Evolutionary conservation across 352 stramenopile genomes (phyloP), one percentile per base, ranked within the genome.

Genomic region (Pythium utonaiense): DNA sequence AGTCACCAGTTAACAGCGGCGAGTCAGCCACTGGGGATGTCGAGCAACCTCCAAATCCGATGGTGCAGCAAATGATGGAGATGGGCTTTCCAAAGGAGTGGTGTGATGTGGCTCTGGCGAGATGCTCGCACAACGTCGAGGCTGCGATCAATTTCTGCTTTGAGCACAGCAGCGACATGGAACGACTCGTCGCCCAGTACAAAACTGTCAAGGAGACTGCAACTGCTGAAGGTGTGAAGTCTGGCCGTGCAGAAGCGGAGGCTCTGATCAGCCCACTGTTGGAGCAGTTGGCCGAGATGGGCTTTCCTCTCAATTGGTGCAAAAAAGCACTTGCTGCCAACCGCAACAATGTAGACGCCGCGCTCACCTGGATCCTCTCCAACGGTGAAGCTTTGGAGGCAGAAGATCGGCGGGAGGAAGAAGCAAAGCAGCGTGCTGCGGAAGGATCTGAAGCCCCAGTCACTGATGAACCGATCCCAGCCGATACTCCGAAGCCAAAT

Each of bases 11-110:
- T 19, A 81, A 77, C n/a, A 63, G 33, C 19, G 74, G 77, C 21
- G 41, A 53, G 53, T 61, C 78, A 24, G 34, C 33, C 30, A 51
- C 62, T n/a, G 64, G 69, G 53, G 47, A 66, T 10, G 66, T 75
- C 14, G 73, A 69, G 14, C 25, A 55, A 16, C 63, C 71, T 13
- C 71, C 78, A 3, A 84, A 80, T 14, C 77, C 83, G 28, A 88
- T 94, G 73, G 83, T 93, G 14, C 86, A 94, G 61, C 86, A 96
- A 65, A 96, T 97, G 89, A 95, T 97, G 88, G 89, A 97, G 53
- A 97, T 97, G 86, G 89, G 89, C 25, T 96, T 97, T 51, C 87
- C 89, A 10, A 93, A 93, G 55, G 88, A 96, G 57, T 96, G 88
- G 89, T 97, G 89, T 66, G 87, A 97, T 58, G 84, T 95, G 25